Percentiles rank a stretch among this genome's conserved stretches.
phyloP scores from a whole-genome alignment of 106 monocot species.

The Phalaenopsis aphrodite region DNA sequence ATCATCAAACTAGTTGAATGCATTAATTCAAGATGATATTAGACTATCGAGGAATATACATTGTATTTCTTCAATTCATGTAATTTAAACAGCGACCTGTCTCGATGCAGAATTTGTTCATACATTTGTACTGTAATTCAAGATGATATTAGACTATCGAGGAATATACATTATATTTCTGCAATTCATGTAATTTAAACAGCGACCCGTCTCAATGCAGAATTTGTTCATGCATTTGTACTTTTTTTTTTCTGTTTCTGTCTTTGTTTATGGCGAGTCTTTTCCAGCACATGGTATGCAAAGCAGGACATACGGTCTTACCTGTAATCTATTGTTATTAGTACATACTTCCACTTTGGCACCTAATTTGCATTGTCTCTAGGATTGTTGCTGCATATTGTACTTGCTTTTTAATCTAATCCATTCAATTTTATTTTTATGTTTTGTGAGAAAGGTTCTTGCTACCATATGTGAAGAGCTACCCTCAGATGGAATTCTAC shows the following conservation, averaged over 20 bases:
- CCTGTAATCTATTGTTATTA: not conserved
- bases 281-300: not conserved
- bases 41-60: not conserved
- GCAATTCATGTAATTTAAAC: not conserved
- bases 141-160: not conserved
- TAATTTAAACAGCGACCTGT: not conserved
- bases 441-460: conserved; percentile 52
- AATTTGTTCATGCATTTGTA: not conserved
- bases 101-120: not conserved
- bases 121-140: not conserved
- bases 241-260: not conserved
- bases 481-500: conserved; percentile 68
- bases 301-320: not conserved
- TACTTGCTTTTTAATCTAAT: not conserved
- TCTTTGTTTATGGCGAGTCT: not conserved
- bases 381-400: not conserved
- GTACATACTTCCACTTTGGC: not conserved
- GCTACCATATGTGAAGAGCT: conserved; percentile 87
- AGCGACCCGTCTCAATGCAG: not conserved
- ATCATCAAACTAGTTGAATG: not conserved
- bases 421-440: not conserved
- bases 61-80: not conserved
- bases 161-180: not conserved
- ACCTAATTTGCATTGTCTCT: not conserved
- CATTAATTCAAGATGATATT: not conserved